Percentiles rank a stretch among this genome's conserved stretches.
phyloP scores from a whole-genome alignment of 2,329 filamentous ascomycete genomes.

The Fusarium nodosum region DNA sequence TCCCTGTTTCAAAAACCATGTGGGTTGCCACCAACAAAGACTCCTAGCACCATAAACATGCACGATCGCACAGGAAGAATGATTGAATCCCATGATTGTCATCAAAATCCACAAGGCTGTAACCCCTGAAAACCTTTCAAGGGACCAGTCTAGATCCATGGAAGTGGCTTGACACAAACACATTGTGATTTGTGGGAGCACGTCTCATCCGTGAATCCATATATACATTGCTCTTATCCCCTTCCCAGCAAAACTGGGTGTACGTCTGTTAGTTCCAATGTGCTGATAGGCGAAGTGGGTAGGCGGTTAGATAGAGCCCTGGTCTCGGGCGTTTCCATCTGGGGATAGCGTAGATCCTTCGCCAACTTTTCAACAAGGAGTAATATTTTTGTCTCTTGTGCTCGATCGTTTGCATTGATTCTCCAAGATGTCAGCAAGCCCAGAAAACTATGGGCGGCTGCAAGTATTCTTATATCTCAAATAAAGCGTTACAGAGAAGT shows the following conservation, averaged over 20 bases:
- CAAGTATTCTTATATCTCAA: accelerated
- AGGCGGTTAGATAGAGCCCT: background rate
- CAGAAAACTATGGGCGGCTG: accelerated
- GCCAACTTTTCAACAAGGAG: background rate
- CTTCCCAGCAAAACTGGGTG: too few species aligned
- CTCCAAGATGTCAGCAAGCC: accelerated
- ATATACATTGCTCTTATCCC: background rate
- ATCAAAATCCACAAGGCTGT: constrained; percentile 4
- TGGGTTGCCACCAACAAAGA: background rate
- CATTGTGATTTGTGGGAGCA: background rate
- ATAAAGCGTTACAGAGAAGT: accelerated
- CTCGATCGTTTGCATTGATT: background rate
- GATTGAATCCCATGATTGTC: background rate
- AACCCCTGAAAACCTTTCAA: constrained; percentile 3
- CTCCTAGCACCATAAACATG: background rate
- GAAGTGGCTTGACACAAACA: background rate
- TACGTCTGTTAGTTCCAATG: background rate
- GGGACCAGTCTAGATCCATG: background rate
- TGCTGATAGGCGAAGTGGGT: background rate
- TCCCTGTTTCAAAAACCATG: background rate
- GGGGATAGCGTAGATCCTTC: constrained; percentile 12
- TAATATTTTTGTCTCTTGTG: background rate
- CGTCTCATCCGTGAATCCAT: accelerated
- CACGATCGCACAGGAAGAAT: background rate
- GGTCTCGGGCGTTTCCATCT: constrained; percentile 5